These are phyloP conservation scores for Phaeosphaeriaceae sp. DNA, from an alignment of 2,329 filamentous ascomycete genomes.

Conservation along the genomic window DNA sequence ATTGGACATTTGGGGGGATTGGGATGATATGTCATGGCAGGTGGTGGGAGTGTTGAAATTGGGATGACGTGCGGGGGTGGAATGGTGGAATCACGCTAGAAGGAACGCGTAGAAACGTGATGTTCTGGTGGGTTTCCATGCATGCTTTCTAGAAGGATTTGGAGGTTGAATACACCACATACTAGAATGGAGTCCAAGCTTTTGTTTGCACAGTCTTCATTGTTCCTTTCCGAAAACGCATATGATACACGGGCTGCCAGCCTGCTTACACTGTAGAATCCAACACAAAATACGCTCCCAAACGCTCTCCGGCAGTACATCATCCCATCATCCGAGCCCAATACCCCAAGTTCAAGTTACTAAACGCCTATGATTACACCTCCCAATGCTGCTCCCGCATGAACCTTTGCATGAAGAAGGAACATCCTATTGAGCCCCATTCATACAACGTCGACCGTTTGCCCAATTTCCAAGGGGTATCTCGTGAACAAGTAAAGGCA, in stretches of 20 bases:
- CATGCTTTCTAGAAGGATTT: neutral
- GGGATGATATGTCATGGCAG: neutral
- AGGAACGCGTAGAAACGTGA: conserved; percentile 35
- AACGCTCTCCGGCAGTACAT: conserved; percentile 21
- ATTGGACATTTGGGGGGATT: conserved; percentile 1
- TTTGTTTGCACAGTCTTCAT: conserved; percentile 11
- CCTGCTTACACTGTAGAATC: conserved; percentile 20
- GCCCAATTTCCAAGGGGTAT: conserved; percentile 44
- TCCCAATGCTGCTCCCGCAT: conserved; percentile 34
- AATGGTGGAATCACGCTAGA: conserved; percentile 24
- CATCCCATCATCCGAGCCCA: conserved; percentile 19
- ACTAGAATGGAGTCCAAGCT: neutral
- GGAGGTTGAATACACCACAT: neutral
- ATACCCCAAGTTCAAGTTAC: conserved; percentile 14
- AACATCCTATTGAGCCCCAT: conserved; percentile 30
- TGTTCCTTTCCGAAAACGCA: conserved; percentile 11
- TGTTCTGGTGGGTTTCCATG: neutral
- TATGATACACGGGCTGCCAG: conserved; percentile 31
- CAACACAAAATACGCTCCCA: conserved; percentile 12
- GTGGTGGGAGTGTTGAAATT: conserved; percentile 12
- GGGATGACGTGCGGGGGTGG: conserved; percentile 15
- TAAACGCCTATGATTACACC: conserved; percentile 36
- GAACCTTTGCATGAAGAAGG: conserved; percentile 26
- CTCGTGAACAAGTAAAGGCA: conserved; percentile 36
- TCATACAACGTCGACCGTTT: conserved; percentile 41